Evolutionary conservation across 2,329 filamentous ascomycete genomes (phyloP), one percentile per base, ranked within the genome.

Genomic region (Metarhizium guizhouense): DNA sequence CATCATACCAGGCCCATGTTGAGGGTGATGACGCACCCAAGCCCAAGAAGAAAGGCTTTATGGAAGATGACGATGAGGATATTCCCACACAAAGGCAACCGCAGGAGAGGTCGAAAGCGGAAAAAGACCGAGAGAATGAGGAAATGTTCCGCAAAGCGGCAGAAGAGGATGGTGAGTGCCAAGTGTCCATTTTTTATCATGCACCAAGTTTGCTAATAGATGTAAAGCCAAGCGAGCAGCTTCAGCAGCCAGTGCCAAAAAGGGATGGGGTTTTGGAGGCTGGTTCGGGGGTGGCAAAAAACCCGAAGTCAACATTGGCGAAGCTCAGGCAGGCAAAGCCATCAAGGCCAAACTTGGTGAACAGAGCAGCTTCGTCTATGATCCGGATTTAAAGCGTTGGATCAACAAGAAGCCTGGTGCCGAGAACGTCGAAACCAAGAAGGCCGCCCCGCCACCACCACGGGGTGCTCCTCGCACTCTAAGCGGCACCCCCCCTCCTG

Each of bases 381-480:
- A 99, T 67, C 88, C 91, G 2, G 89, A 96, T n/a, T 81, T 96
- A 53, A 95, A 95, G 76, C 91, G 94, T 68, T 99, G 95, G 95
- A 80, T 99, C 68, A 97, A 99, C 76, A 96, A 96, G 77, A 96
- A 96, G 68, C 83, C 84, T 11, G 86, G 86, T 13, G 80, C 82
- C 7, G 85, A 87, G 54, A 81, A 81, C 47, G 74, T 74, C 8
- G 75, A 79, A 30, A 75, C 81, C 3, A 80, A 83, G 60, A 76
- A 80, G 50, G 84, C 85, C 1, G 85, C 91, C 0, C 88, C 93
- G 1, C 92, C 94, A 1, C 92, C 91, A 4, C 92, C 92, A 0
- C 84, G 80, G 62, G 80, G 76, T 6, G 73, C 75, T 3, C 74
- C 80, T 54, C 76, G 79, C 7, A 85, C 83, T 56, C 64, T 65